Evolutionary conservation across 805 yeast species (phyloP).

Genomic region (Candida nemodendra): DNA sequence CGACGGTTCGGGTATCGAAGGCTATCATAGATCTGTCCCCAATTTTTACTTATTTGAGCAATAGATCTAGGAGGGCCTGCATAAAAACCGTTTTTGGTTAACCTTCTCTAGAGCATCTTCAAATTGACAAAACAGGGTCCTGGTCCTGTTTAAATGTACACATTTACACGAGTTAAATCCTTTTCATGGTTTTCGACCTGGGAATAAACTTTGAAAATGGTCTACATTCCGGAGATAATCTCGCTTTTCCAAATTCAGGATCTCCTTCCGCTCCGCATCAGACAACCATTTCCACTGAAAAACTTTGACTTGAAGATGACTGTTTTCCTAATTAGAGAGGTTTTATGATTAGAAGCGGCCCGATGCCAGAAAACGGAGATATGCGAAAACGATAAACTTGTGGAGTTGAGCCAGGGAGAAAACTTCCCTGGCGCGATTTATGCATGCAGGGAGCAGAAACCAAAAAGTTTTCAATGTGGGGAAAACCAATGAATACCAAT

Average conservation of each 20-base stretch:
- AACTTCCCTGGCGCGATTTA: too few species aligned
- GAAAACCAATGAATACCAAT: too few species aligned
- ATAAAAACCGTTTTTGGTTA: too few species aligned
- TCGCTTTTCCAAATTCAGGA: neutral
- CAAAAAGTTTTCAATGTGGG: too few species aligned
- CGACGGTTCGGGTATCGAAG: neutral
- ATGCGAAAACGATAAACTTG: too few species aligned
- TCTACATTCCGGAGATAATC: too few species aligned
- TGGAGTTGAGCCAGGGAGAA: too few species aligned
- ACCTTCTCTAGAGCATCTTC: neutral
- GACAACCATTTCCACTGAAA: neutral
- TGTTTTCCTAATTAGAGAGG: neutral
- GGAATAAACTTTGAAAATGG: too few species aligned
- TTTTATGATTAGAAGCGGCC: too few species aligned
- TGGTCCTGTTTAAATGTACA: neutral
- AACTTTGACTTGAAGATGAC: neutral
- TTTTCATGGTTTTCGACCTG: too few species aligned
- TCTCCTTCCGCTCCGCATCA: neutral
- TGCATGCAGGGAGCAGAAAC: too few species aligned
- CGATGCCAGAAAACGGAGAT: too few species aligned
- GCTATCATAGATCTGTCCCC: neutral
- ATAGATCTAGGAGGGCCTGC: neutral
- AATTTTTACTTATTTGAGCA: neutral
- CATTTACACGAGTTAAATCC: neutral
- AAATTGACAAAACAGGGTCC: neutral